phyloP scores from a whole-genome alignment of 1,284 basidiomycete species.

The Pisolithus thermaeus region DNA sequence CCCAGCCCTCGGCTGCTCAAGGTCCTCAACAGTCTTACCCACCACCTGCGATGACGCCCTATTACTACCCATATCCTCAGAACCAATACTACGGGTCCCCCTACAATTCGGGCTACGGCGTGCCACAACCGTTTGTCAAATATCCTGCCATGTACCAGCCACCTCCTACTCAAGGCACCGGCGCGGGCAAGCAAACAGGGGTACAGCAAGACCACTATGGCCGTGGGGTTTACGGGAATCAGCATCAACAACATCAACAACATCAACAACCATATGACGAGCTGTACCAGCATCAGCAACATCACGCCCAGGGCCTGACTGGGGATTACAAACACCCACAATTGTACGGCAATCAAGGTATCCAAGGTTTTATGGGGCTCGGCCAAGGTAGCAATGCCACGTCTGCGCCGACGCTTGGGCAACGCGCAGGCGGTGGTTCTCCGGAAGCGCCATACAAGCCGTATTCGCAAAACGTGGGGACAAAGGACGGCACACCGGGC shows the following conservation, averaged over 20 bases:
- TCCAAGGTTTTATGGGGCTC: slow-evolving; percentile 67
- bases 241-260: slow-evolving; percentile 47
- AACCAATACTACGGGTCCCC: slow-evolving; percentile 69
- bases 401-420: slow-evolving; percentile 41
- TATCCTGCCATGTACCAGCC: slow-evolving; percentile 69
- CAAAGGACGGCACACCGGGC: slow-evolving; percentile 54
- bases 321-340: slow-evolving; percentile 61
- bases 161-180: slow-evolving; percentile 57
- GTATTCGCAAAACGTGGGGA: slow-evolving; percentile 45
- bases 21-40: slow-evolving; percentile 58
- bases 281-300: slow-evolving; percentile 53
- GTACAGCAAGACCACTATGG: slow-evolving; percentile 52
- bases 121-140: slow-evolving; percentile 67
- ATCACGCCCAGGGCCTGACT: slow-evolving; percentile 47
- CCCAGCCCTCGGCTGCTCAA: slow-evolving; percentile 51
- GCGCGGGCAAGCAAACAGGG: slow-evolving; percentile 56
- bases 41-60: slow-evolving; percentile 46
- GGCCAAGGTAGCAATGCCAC: slow-evolving; percentile 43
- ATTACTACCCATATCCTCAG: slow-evolving; percentile 67
- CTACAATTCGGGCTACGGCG: slow-evolving; percentile 63
- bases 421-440: slow-evolving; percentile 46
- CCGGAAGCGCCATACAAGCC: slow-evolving; percentile 72
- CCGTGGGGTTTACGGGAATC: slow-evolving; percentile 50
- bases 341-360: slow-evolving; percentile 54
- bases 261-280: slow-evolving; percentile 50